Base-by-base conservation (phyloP, 441 rosid species). In the Bruguiera hainesii region DNA sequence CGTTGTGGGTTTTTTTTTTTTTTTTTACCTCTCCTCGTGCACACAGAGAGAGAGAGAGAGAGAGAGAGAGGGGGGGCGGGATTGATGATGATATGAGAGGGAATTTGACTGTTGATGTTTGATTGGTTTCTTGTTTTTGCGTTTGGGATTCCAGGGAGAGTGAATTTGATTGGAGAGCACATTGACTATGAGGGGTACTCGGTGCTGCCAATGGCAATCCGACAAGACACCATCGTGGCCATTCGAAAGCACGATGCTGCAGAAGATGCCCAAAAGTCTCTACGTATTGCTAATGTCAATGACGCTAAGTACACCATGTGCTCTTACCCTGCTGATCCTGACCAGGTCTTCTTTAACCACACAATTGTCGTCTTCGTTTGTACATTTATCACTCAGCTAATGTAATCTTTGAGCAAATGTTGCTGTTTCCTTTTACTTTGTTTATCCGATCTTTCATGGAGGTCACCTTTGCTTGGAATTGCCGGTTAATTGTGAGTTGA, bases 121-220 rank as follows among this genome's bases (percentile, higher is more conserved):
- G 48, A 11, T 42, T 13, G 18, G 48, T 13, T 13, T 42, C 15
- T 42, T 26, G 29, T 55, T 64, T 6, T 5, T 11, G 18, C 9
- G 11, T 39, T 10, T 53, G 51, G 15, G 18, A 58, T 51, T 55
- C 55, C 55, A 69, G 73, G 69, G 58, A 80, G 73, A 69, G 76
- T 77, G 80, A 95, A 92, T 80, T 79, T 95, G 88, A 95, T 95
- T 6, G 99, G 99, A 67, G 99, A 92, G 65, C 99, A 95, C 67
- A 89, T 95, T 65, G 99, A 95, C 63, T 95, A 95, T 68, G 99
- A 95, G 72, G 99, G 99, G 16, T 95, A 95, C 76, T 95, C 99
- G 0, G 99, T 92, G 81, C 61, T 95, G 63, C 99, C 99, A 0
- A 95, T 92, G 99, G 99, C 98, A 13, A 90, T 95, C 51, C 85